Evolutionary conservation across 2,329 filamentous ascomycete genomes (phyloP), one percentile per base, ranked within the genome.

Genomic region (Colletotrichum sp.): DNA sequence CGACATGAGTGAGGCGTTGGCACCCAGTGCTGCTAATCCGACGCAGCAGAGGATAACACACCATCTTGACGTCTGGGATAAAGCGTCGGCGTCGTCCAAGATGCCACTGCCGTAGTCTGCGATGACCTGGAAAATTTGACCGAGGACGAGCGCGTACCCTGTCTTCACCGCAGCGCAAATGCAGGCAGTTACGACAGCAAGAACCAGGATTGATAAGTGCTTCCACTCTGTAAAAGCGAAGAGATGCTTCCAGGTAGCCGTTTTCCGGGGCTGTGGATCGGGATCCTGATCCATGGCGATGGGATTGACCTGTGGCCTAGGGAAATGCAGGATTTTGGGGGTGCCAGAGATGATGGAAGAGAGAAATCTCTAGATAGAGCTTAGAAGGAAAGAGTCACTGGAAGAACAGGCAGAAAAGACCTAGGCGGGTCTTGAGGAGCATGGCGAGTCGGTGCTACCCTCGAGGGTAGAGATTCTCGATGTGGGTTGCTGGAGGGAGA

Each of bases 71-170:
- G 95, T 88, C 4, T 88, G 84, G 1, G 84, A 79, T 48, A 48
- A 24, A 94, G 85, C 2, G 96, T 88, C 2, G 89, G 86, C 2
- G 85, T 77, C 0, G 86, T 85, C 84, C 5, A 91, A 85, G 2
- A 83, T 81, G 3, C 91, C 92, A 18, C 88, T 85, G 1, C 93
- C 94, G 80, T 92, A 95, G 8, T 88, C 84, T 1, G 94, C 90
- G 74, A 98, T 93, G 6, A 91, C 85, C 34, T 94, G 89, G 81
- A 98, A 98, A 9, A 98, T 88, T 66, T 90, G 89, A 15, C 96
- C 96, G 2, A 96, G 90, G 3, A 98, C 83, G 32, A 96, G 87
- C 5, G 95, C 91, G 30, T 94, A 88, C 2, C 89, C 85, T 0
- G 95, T 94, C 70, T 92, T 90, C 15, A 93, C 86, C 1, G 90